phyloP scores from a whole-genome alignment of 345 rosid species.

The Linum lewisii region DNA sequence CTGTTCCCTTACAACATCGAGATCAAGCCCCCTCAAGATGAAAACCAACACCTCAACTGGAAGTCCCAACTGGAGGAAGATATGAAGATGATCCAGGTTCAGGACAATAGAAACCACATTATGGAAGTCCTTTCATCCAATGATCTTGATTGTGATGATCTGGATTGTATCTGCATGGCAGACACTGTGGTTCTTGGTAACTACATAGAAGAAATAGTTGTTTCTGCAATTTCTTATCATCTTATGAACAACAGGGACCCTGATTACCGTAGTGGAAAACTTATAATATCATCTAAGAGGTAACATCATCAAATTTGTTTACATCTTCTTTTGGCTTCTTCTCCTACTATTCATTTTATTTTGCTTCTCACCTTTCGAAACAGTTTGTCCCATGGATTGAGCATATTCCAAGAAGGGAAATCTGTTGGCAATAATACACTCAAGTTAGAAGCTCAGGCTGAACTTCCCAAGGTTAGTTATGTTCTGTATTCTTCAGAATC shows the following conservation, averaged over 20 bases:
- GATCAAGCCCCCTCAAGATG: not conserved
- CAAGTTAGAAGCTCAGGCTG: constrained; percentile 46
- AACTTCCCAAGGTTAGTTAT: constrained; percentile 29
- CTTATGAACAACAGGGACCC: not conserved
- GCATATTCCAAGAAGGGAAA: constrained; percentile 67
- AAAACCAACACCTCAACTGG: not conserved
- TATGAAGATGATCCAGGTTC: constrained; percentile 5
- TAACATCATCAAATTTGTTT: not conserved
- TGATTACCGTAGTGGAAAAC: not conserved
- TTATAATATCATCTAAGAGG: constrained; percentile 5
- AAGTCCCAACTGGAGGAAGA: constrained; percentile 1
- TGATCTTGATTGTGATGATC: constrained; percentile 1
- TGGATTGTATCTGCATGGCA: not conserved
- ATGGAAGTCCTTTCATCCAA: not conserved
- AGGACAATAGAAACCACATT: constrained; percentile 4
- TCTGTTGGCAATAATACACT: constrained; percentile 30
- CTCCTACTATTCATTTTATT: no score
- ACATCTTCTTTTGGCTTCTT: no score
- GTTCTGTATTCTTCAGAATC: not conserved
- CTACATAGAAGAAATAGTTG: constrained; percentile 1
- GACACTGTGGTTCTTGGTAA: constrained; percentile 4
- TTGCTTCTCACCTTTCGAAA: not conserved
- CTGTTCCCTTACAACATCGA: constrained; percentile 3
- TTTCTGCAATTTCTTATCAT: constrained; percentile 2
- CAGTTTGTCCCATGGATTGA: constrained; percentile 88